phyloP scores from a whole-genome alignment of 345 rosid genomes.

The Ceriops zippeliana region DNA sequence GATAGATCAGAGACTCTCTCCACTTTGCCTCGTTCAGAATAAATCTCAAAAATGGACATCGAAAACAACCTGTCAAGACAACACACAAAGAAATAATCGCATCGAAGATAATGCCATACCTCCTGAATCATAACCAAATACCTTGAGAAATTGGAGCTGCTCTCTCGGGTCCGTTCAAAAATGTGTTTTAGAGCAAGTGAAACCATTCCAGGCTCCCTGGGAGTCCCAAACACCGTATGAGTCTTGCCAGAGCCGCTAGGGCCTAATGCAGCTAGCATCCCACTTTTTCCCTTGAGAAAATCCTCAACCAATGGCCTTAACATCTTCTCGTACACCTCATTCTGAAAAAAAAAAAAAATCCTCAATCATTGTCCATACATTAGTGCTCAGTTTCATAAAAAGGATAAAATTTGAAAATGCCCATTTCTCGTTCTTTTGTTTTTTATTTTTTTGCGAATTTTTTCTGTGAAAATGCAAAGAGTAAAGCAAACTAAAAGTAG shows the following conservation, averaged over 20 bases:
- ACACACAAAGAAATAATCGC: background rate
- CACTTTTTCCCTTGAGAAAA: slow-evolving; percentile 65
- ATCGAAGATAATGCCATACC: background rate
- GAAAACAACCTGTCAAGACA: slow-evolving; percentile 43
- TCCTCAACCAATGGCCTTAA: slow-evolving; percentile 71
- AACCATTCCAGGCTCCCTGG: slow-evolving; percentile 76
- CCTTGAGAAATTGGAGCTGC: slow-evolving; percentile 40
- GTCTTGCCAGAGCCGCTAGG: slow-evolving; percentile 96
- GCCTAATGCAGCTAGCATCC: slow-evolving; percentile 87
- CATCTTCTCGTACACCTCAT: slow-evolving; percentile 65
- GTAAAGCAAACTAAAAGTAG: background rate
- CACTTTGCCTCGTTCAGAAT: slow-evolving; percentile 65
- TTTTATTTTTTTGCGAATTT: no score
- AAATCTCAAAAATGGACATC: slow-evolving; percentile 78
- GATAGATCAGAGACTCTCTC: slow-evolving; percentile 70
- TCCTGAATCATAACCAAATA: slow-evolving; percentile 11
- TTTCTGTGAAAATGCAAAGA: background rate
- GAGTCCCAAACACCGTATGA: slow-evolving; percentile 73
- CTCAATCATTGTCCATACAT: background rate
- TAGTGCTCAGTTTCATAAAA: background rate
- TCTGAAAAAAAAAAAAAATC: slow-evolving; percentile 26
- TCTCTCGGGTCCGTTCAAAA: slow-evolving; percentile 31
- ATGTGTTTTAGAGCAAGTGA: slow-evolving; percentile 58
- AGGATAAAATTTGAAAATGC: no score
- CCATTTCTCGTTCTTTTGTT: no score